Evolutionary conservation across 768 basidiomycete genomes (phyloP).

Genomic region (Suillus sp.): DNA sequence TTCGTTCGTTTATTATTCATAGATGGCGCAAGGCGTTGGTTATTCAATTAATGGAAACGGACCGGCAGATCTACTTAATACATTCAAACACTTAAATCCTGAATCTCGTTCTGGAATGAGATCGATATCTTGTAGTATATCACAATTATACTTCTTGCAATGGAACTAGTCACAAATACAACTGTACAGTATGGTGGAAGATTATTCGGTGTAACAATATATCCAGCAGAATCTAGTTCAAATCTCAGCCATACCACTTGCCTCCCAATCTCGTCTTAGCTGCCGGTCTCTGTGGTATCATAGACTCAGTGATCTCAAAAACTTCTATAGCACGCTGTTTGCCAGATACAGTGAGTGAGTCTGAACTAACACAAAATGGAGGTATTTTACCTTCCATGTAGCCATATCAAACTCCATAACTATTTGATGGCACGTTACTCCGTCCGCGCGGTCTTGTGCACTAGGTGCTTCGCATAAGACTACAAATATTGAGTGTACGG

Average conservation of each 20-base stretch:
- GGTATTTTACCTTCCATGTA: slow-evolving; percentile 73
- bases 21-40: background rate
- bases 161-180: background rate
- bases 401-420: slow-evolving; percentile 92
- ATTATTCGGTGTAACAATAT: background rate
- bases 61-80: background rate
- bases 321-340: slow-evolving; percentile 81
- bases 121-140: background rate
- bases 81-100: background rate
- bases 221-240: background rate
- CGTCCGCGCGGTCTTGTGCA: slow-evolving; percentile 61
- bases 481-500: slow-evolving; percentile 27
- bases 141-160: slow-evolving; percentile 4
- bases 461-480: slow-evolving; percentile 66
- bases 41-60: background rate
- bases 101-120: background rate
- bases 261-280: slow-evolving; percentile 57
- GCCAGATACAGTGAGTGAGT: background rate
- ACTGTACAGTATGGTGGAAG: background rate
- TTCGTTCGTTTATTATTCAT: background rate
- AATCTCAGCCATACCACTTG: slow-evolving; percentile 69
- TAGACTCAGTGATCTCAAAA: slow-evolving; percentile 75
- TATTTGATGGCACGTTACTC: slow-evolving; percentile 77
- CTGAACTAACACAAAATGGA: background rate
- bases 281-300: slow-evolving; percentile 73